Evolutionary conservation across 2,329 filamentous ascomycete species (phyloP).

Genomic region (Fusarium robinianum): DNA sequence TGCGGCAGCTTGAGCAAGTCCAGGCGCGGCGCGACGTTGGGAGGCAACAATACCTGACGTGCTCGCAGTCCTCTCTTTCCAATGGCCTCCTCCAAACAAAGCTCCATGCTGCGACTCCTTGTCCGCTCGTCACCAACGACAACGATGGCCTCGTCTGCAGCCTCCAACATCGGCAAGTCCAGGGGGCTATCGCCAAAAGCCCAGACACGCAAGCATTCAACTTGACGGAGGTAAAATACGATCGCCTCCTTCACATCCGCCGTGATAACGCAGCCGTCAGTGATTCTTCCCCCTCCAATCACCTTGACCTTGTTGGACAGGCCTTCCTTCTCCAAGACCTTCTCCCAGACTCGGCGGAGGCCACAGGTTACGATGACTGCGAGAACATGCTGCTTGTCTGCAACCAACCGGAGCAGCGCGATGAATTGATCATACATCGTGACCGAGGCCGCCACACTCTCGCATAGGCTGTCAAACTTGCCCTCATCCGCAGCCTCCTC

Average conservation of each 20-base stretch:
- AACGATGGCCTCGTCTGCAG: slow-evolving; percentile 58
- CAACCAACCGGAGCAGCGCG: slow-evolving; percentile 45
- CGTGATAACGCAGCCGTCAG: slow-evolving; percentile 56
- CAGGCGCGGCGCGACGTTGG: slow-evolving; percentile 46
- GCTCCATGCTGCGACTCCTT: slow-evolving; percentile 59
- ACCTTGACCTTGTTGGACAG: slow-evolving; percentile 51
- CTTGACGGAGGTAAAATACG: slow-evolving; percentile 46
- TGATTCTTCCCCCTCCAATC: slow-evolving; percentile 56
- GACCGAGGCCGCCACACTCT: slow-evolving; percentile 47
- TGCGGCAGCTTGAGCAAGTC: slow-evolving; percentile 49
- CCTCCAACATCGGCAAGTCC: slow-evolving; percentile 60
- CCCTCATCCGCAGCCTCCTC: slow-evolving; percentile 48
- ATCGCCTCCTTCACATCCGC: slow-evolving; percentile 53
- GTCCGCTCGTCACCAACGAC: slow-evolving; percentile 54
- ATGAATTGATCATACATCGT: slow-evolving; percentile 54
- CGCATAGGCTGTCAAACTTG: slow-evolving; percentile 52
- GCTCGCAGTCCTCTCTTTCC: slow-evolving; percentile 44
- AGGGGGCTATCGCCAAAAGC: slow-evolving; percentile 65
- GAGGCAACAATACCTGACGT: slow-evolving; percentile 53
- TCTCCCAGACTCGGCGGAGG: slow-evolving; percentile 58
- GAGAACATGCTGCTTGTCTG: slow-evolving; percentile 43
- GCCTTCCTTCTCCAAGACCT: slow-evolving; percentile 50
- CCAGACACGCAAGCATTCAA: slow-evolving; percentile 51
- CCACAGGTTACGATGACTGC: slow-evolving; percentile 61
- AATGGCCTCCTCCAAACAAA: slow-evolving; percentile 49